Evolutionary conservation across 2,329 filamentous ascomycete genomes (phyloP).

Genomic region (Paramyrothecium sp.): DNA sequence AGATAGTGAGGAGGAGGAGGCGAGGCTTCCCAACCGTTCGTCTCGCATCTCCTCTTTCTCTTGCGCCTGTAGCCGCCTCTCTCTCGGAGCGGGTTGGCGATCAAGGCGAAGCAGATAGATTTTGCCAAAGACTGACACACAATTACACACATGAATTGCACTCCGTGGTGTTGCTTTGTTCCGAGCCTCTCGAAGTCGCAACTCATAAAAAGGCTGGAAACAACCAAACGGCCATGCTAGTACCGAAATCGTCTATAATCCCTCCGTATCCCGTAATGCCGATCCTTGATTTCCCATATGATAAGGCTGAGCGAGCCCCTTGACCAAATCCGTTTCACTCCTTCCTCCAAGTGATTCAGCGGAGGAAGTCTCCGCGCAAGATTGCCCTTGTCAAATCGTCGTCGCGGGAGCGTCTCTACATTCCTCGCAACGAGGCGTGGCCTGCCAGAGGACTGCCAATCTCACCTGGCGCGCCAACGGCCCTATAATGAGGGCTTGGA

Average conservation of each 20-base stretch:
- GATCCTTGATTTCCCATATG: neutral
- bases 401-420: constrained; percentile 24
- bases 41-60: neutral
- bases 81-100: neutral
- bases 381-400: constrained; percentile 1
- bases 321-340: neutral
- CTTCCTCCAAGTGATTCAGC: neutral
- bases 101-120: neutral
- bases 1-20: neutral
- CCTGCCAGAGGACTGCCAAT: constrained; percentile 65
- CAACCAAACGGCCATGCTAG: neutral
- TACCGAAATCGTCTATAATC: neutral
- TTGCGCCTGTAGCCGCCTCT: neutral
- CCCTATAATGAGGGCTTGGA: constrained; percentile 37
- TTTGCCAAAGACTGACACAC: neutral
- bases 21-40: no score
- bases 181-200: neutral
- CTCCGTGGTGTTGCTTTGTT: neutral
- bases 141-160: neutral
- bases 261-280: neutral
- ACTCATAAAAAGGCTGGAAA: neutral
- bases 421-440: constrained; percentile 33
- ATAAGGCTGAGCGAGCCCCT: no score
- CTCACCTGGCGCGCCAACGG: constrained; percentile 61
- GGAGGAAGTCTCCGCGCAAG: neutral